Evolutionary conservation across 2,329 filamentous ascomycete species (phyloP).

Genomic region (Fusarium xyrophilum): DNA sequence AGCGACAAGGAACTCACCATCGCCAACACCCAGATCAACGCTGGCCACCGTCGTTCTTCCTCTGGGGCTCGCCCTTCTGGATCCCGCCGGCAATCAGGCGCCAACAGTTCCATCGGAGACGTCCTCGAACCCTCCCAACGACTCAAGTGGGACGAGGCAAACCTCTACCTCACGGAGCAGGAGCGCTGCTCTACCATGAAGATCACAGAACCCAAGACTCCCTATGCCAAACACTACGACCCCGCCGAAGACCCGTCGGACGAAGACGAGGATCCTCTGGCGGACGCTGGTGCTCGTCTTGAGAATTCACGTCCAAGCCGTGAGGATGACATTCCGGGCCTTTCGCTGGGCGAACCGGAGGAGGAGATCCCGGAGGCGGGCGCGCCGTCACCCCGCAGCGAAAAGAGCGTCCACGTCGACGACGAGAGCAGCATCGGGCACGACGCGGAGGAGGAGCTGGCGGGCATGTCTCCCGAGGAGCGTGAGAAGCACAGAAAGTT

Average conservation of each 20-base stretch:
- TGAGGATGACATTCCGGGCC: conserved; percentile 83
- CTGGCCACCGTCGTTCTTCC: conserved; percentile 85
- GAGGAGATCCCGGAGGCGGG: conserved; percentile 66
- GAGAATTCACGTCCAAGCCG: conserved; percentile 50
- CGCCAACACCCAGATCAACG: conserved; percentile 93
- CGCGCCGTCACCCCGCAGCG: conserved; percentile 46
- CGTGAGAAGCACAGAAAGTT: conserved; percentile 91
- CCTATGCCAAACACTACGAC: conserved; percentile 92
- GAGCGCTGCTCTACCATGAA: conserved; percentile 97
- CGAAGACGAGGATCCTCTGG: conserved; percentile 62
- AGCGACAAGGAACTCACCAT: conserved; percentile 89
- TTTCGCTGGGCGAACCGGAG: conserved; percentile 93
- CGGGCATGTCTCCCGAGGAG: conserved; percentile 72
- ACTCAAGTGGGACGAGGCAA: conserved; percentile 98
- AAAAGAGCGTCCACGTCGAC: conserved; percentile 84
- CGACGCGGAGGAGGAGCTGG: conserved; percentile 62
- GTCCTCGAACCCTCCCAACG: conserved; percentile 68
- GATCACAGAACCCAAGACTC: conserved; percentile 98
- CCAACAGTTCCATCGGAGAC: conserved; percentile 49
- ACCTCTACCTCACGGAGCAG: conserved; percentile 95
- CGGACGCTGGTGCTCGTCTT: conserved; percentile 40
- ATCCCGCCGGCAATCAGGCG: conserved; percentile 74
- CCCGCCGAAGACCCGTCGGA: conserved; percentile 86
- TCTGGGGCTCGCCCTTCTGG: conserved; percentile 66
- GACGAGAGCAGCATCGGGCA: conserved; percentile 64